Evolutionary conservation across 371 early-diverging fungal genomes (phyloP).

Genomic region (Batrachochytrium dendrobatidis): DNA sequence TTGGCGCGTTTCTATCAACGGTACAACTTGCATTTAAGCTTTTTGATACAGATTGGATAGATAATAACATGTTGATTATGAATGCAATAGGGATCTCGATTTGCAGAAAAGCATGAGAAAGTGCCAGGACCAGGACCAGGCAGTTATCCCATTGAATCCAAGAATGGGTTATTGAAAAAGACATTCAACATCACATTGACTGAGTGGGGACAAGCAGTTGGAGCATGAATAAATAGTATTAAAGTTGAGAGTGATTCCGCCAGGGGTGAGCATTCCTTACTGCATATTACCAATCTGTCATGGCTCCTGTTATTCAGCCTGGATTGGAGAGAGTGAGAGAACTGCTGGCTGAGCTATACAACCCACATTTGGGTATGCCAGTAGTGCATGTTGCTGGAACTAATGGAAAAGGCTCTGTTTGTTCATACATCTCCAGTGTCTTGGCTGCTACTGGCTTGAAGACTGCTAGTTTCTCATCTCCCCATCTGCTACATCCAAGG

Average conservation of each 20-base stretch:
- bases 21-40: constrained; percentile 14
- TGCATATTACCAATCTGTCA: too few relatives aligned
- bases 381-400: constrained; percentile 77
- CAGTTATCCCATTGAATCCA: constrained; percentile 21
- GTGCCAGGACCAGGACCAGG: constrained; percentile 39
- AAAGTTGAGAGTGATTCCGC: too few relatives aligned
- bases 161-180: constrained; percentile 29
- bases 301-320: too few relatives aligned
- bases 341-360: constrained; percentile 49
- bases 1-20: constrained; percentile 29
- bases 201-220: too few relatives aligned
- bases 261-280: too few relatives aligned
- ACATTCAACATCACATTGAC: constrained; percentile 40
- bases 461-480: constrained; percentile 68
- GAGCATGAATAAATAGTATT: too few relatives aligned
- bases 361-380: constrained; percentile 47
- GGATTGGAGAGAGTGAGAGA: constrained; percentile 42
- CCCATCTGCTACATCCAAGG: constrained; percentile 60
- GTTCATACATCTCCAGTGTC: constrained; percentile 48
- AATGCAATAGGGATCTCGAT: constrained; percentile 24
- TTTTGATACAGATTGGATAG: not conserved
- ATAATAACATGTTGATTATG: not conserved
- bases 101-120: constrained; percentile 14
- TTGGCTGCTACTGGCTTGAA: constrained; percentile 26
- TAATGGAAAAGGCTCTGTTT: constrained; percentile 76